These are phyloP conservation scores for Alternaria metachromatica DNA, from an alignment of 2,329 filamentous ascomycete species.

Conservation along the genomic window DNA sequence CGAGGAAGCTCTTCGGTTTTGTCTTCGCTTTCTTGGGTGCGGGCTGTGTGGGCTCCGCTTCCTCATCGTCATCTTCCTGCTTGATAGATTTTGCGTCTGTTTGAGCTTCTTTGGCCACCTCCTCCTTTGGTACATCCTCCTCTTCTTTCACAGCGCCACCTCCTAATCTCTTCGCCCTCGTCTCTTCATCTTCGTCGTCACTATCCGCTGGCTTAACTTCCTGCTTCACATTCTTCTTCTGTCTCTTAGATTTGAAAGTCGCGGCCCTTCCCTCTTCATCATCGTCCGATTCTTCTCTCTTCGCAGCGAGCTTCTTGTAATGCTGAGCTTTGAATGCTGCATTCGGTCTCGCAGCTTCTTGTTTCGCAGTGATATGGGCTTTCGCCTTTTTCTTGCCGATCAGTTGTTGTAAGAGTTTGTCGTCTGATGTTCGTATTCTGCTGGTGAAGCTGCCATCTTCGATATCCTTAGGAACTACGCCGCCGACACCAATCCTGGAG, in stretches of 20 bases:
- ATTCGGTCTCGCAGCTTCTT: conserved; percentile 25
- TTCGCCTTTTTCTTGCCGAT: conserved; percentile 53
- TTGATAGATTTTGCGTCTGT: conserved; percentile 1
- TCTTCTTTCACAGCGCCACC: background rate
- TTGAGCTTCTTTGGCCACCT: background rate
- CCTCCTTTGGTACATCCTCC: background rate
- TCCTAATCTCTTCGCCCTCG: conserved; percentile 10
- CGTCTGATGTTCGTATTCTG: conserved; percentile 49
- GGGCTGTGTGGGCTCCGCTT: conserved; percentile 12
- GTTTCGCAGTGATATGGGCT: conserved; percentile 36
- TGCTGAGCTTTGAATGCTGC: conserved; percentile 37
- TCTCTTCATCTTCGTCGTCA: conserved; percentile 22
- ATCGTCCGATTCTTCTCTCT: conserved; percentile 46
- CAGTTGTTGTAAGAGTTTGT: conserved; percentile 51
- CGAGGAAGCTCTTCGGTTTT: conserved; percentile 60
- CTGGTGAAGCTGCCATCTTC: conserved; percentile 48
- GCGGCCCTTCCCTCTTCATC: conserved; percentile 49
- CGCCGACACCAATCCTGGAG: conserved; percentile 50
- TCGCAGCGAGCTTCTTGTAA: conserved; percentile 23
- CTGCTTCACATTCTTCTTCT: conserved; percentile 26
- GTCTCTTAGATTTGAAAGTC: conserved; percentile 43
- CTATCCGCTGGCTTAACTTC: conserved; percentile 2
- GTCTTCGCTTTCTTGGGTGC: conserved; percentile 25
- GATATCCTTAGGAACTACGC: conserved; percentile 44
- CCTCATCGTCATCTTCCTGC: conserved; percentile 13